Base-by-base conservation (phyloP, 352 stramenopile genomes). In the Blastocystis sp. region DNA sequence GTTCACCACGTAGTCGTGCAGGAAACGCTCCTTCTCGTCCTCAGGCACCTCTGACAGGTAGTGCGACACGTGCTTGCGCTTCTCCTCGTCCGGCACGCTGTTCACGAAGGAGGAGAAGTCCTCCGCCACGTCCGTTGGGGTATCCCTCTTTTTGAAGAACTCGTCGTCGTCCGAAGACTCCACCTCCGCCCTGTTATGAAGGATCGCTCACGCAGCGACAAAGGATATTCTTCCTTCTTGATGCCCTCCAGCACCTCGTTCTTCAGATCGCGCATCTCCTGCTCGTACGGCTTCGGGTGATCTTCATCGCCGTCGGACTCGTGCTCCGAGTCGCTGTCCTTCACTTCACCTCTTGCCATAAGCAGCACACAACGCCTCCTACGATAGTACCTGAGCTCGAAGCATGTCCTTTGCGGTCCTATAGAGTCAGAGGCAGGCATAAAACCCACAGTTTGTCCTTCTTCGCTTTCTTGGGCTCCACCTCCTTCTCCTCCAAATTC, bases 241-340 rank as follows among this genome's bases (percentile, higher is more conserved):
- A 79, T 87, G 54, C 82, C 89, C 66, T 90, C 77, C 57, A 95
- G 66, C 38, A 95, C 94, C 59, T 93, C 92, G 64, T 92, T 90
- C 89, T 94, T 94, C 57, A 95, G 91, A 87, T 93, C 89, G 42
- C 89, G 90, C 81, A 95, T 93, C 76, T 95, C 93, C 59, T 95
- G 92, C 2, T 90, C 90, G 80, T 94, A 95, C 24, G 92, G 94
- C 79, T 92, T 90, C 42, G 52, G 43, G n/a, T 45, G 1, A 45
- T 89, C 78, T 19, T 92, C 89, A 45, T 89, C 78, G 14, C 92
- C 89, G 0, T 92, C 91, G 59, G 93, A 89, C 17, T 42, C 38
- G 28, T 91, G 92, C 42, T 93, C 91, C 62, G 90, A 93, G 80
- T 91, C 92, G 7, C 94, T 88, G 40, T 91, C 76, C 38, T 57